Percentiles rank a stretch among this genome's conserved stretches.
Conservation (phyloP, 306 rosid genomes). For the Astragalus glycyphyllos region DNA sequence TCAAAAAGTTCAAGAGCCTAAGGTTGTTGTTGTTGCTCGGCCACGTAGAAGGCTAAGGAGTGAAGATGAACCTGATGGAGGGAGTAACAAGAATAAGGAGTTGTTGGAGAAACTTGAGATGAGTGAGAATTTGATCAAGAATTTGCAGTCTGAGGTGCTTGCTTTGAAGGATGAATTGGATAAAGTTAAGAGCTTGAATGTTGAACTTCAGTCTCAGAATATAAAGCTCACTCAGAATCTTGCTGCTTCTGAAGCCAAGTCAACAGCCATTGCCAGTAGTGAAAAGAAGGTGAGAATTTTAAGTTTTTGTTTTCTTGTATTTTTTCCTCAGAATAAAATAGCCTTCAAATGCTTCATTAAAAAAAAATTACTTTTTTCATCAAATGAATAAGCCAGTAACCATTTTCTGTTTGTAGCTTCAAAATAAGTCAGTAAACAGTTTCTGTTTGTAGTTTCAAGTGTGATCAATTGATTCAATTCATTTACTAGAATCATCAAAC, state of each 20-base stretch:
- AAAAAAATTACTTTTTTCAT: background rate
- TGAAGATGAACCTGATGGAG: slow-evolving; percentile 55
- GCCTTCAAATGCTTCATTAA: background rate
- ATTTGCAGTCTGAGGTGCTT: slow-evolving; percentile 63
- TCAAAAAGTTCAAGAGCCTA: slow-evolving; percentile 56
- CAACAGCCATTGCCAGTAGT: slow-evolving; percentile 39
- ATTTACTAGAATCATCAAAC: slow-evolving; percentile 12
- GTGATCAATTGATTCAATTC: background rate
- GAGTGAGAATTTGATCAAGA: slow-evolving; percentile 63
- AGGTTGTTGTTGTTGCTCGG: slow-evolving; percentile 49
- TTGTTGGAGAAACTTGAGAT: slow-evolving; percentile 55
- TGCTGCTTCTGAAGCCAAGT: slow-evolving; percentile 73
- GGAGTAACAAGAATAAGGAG: slow-evolving; percentile 46
- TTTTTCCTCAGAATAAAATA: slow-evolving; percentile 15
- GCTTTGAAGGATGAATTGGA: slow-evolving; percentile 75
- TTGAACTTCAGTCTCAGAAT: slow-evolving; percentile 70
- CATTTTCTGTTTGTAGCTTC: too few species aligned
- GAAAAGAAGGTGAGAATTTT: slow-evolving; percentile 54
- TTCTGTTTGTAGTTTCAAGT: slow-evolving; percentile 30
- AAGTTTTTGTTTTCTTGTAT: slow-evolving; percentile 1
- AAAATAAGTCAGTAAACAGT: too few species aligned
- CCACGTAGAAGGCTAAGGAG: slow-evolving; percentile 50
- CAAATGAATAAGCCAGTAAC: too few species aligned
- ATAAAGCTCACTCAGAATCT: slow-evolving; percentile 62
- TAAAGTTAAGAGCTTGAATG: slow-evolving; percentile 56